phyloP scores from a whole-genome alignment of 495 filamentous ascomycete genomes.

The Patellaria atrata region DNA sequence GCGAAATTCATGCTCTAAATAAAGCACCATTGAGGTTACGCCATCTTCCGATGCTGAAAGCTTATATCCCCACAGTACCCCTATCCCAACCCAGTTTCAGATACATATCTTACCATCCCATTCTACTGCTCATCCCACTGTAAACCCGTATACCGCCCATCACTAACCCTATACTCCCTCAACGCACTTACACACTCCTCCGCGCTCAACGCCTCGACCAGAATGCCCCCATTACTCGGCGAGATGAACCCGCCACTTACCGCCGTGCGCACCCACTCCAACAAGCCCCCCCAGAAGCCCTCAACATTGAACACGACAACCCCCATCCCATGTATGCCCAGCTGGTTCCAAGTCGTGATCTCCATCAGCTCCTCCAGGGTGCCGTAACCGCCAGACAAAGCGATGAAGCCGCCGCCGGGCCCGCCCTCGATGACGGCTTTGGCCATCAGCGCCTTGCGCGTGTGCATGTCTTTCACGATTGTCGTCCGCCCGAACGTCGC shows the following conservation, averaged over 20 bases:
- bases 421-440: conserved; percentile 67
- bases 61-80: too few relatives aligned
- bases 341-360: conserved; percentile 92
- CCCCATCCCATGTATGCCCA: conserved; percentile 77
- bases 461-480: conserved; percentile 88
- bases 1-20: too few relatives aligned
- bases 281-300: conserved; percentile 79
- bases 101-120: too few relatives aligned
- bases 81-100: too few relatives aligned
- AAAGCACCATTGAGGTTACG: too few relatives aligned
- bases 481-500: conserved; percentile 67
- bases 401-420: conserved; percentile 75
- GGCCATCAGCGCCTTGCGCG: conserved; percentile 85
- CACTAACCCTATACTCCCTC: conserved; percentile 57
- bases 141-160: conserved; percentile 61
- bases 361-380: conserved; percentile 96
- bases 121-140: conserved; percentile 54
- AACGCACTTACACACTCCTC: conserved; percentile 59
- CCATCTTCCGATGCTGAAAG: too few relatives aligned
- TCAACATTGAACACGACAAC: conserved; percentile 74
- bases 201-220: conserved; percentile 58
- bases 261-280: conserved; percentile 67
- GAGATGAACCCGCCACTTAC: conserved; percentile 66
- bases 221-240: conserved; percentile 49
- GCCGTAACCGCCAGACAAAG: conserved; percentile 79